Base-by-base conservation (phyloP, 1,139 yeast species). In the Casaregolazyma lundiana region DNA sequence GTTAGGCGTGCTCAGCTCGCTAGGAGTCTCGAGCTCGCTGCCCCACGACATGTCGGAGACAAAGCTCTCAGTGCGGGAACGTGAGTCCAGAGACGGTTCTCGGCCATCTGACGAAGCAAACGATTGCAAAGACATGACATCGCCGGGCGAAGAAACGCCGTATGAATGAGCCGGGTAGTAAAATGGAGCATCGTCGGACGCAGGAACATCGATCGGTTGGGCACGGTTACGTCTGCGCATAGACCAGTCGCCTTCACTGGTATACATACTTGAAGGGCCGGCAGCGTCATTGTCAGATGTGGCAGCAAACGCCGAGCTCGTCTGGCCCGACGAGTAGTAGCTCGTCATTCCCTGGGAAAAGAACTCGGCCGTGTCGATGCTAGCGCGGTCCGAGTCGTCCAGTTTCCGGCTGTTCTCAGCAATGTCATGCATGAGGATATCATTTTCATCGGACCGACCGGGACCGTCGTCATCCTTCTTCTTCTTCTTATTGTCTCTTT, bases 241-340 rank as follows among this genome's bases (percentile, higher is more conserved):
- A 29, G 37, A 29, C 36, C 36, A 42, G 8, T 36, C 45, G 6
- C 45, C 45, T 24, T 42, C 39, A 11, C 39, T 35, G 22, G 40
- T 35, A 19, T 35, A 42, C 9, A 19, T 21, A 8, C 13, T 36
- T 6, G 39, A 19, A 8, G 8, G 19, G 26, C 38, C 22, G 20
- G 22, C n/a, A 17, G 9, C 13, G 8, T 19, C 22, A 15, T 7
- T 36, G 37, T 19, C 37, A 5, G 32, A 9, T 7, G 43, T 9
- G 21, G 22, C 43, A 11, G 30, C 16, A 20, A 30, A 17, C 15
- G 46, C 32, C 24, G 38, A 15, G 19, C 38, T 32, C 4, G 57
- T 53, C 16, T 51, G 53, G 43, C 57, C 57, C 8, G 58, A 50
- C 11, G 54, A 46, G 43, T 48, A 54, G 32, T 48, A 54, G 8